These are phyloP conservation scores for Diaporthe helianthi DNA, from an alignment of 2,329 filamentous ascomycete genomes.

Conservation along the genomic window DNA sequence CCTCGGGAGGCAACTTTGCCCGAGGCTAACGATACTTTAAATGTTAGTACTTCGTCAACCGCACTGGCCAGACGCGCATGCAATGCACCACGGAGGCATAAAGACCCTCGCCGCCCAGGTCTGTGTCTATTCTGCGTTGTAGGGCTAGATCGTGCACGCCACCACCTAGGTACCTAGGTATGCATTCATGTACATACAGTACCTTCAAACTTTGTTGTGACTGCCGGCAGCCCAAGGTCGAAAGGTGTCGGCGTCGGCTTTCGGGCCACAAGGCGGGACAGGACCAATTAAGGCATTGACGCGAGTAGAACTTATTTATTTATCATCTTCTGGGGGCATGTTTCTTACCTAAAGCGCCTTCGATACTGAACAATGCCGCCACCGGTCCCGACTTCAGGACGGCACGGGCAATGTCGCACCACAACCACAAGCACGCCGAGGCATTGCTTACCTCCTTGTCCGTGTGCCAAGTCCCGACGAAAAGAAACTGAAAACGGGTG, in stretches of 20 bases:
- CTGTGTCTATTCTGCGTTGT: neutral
- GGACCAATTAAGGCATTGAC: neutral
- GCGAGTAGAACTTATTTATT: neutral
- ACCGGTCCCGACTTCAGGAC: constrained; percentile 10
- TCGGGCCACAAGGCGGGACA: neutral
- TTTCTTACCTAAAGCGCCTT: neutral
- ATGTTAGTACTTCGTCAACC: no score
- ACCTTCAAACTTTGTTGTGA: no score
- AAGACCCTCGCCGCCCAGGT: neutral
- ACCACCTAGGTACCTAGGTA: no score
- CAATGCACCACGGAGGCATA: neutral
- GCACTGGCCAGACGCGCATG: neutral
- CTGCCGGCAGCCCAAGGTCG: neutral
- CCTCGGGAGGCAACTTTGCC: no score
- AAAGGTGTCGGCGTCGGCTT: neutral
- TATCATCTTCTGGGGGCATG: neutral
- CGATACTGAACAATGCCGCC: constrained; percentile 8
- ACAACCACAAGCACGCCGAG: constrained; percentile 3
- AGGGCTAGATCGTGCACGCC: neutral
- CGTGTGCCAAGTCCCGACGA: neutral
- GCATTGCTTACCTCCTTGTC: neutral
- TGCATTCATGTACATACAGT: neutral
- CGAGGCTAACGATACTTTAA: neutral
- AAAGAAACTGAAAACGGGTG: neutral
- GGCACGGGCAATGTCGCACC: constrained; percentile 20